Percentiles rank a stretch among this genome's conserved stretches.
These are phyloP conservation scores for Leucocoprinus leucothites DNA, from an alignment of 768 basidiomycete genomes.

Conservation along the genomic window DNA sequence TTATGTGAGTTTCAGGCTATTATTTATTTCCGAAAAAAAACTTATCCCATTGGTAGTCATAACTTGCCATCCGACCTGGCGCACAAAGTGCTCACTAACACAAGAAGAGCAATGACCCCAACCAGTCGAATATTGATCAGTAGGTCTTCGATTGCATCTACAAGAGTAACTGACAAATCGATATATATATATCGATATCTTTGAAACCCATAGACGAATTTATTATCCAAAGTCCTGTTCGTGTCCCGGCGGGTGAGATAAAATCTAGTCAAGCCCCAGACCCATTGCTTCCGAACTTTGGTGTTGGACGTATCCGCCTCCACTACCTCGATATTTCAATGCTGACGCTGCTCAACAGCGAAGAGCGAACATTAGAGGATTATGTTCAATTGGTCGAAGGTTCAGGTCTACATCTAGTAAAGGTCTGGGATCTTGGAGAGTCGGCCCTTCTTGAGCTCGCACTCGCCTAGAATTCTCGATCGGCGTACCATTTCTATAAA, in stretches of 20 bases:
- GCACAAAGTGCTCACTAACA: not conserved
- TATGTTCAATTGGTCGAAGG: constrained; percentile 31
- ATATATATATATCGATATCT: too few relatives aligned
- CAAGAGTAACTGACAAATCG: too few relatives aligned
- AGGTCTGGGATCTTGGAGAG: constrained; percentile 30
- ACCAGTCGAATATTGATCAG: not conserved
- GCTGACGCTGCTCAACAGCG: constrained; percentile 37
- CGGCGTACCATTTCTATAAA: too few relatives aligned
- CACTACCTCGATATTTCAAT: constrained; percentile 46
- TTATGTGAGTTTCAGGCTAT: not conserved
- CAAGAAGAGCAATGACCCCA: not conserved
- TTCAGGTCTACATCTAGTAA: constrained; percentile 27
- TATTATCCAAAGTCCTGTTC: constrained; percentile 26
- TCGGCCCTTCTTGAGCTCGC: constrained; percentile 26
- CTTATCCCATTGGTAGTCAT: not conserved
- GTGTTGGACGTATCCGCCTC: constrained; percentile 32
- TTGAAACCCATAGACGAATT: constrained; percentile 35
- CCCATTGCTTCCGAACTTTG: constrained; percentile 47
- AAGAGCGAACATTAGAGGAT: constrained; percentile 40
- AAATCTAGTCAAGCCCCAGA: constrained; percentile 29
- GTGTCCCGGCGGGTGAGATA: constrained; percentile 1
- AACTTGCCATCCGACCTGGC: not conserved
- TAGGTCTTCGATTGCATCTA: too few relatives aligned
- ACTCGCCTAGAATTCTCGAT: not conserved
- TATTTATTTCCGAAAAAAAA: not conserved